Evolutionary conservation across 495 filamentous ascomycete species (phyloP).

Genomic region (Annulohypoxylon bovei): DNA sequence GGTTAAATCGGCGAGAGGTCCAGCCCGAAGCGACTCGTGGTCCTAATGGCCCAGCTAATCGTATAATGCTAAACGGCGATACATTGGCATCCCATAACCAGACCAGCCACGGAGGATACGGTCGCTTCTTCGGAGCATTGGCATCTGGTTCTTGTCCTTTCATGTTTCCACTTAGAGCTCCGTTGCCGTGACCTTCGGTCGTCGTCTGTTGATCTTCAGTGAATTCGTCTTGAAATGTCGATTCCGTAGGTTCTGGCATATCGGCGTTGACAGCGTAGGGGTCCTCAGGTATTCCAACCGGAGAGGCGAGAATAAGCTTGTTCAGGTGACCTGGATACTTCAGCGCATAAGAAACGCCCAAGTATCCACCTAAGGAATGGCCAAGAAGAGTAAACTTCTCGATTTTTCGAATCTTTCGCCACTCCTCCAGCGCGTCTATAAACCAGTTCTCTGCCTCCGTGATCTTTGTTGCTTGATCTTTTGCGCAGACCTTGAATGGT

Average conservation of each 20-base stretch:
- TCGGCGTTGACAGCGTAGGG: conserved; percentile 86
- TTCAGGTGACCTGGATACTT: conserved; percentile 95
- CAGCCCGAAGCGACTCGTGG: conserved; percentile 93
- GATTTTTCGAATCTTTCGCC: conserved; percentile 86
- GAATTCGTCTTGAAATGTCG: conserved; percentile 76
- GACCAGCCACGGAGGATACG: conserved; percentile 82
- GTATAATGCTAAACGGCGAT: conserved; percentile 90
- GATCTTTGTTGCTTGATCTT: conserved; percentile 82
- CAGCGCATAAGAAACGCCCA: conserved; percentile 91
- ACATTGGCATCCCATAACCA: conserved; percentile 98
- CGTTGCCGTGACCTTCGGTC: conserved; percentile 51
- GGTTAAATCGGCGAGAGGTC: conserved; percentile 91
- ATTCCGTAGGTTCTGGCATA: conserved; percentile 78
- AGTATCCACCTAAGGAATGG: conserved; percentile 93
- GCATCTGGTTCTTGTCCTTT: conserved; percentile 33
- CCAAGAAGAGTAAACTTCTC: conserved; percentile 93
- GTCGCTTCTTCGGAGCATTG: conserved; percentile 58
- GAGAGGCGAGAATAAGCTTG: conserved; percentile 93
- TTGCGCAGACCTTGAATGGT: conserved; percentile 81
- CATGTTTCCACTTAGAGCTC: conserved; percentile 38
- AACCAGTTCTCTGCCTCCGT: conserved; percentile 95
- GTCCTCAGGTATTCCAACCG: conserved; percentile 94
- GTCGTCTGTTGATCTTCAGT: conserved; percentile 75
- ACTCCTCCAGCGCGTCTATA: conserved; percentile 94
- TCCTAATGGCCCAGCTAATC: conserved; percentile 90